Conservation (phyloP, 1,284 basidiomycete species). For the Cryptococcus depauperatus region DNA sequence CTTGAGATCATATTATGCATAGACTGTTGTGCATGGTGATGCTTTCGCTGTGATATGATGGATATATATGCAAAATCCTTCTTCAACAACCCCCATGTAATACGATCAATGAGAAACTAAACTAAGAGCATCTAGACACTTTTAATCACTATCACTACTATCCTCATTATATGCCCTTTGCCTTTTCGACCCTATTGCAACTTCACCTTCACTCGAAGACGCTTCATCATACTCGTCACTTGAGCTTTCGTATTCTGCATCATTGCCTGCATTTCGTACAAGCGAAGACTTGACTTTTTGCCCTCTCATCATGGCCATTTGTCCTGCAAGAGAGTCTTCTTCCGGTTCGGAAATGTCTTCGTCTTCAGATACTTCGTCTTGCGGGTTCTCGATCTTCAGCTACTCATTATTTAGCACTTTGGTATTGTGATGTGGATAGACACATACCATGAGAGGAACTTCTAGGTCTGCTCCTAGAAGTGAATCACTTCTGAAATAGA, state of each 20-base stretch:
- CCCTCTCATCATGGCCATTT: constrained; percentile 97
- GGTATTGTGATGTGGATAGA: constrained; percentile 1
- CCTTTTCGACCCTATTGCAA: constrained; percentile 11
- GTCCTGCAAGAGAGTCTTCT: constrained; percentile 88
- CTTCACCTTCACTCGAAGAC: constrained; percentile 44
- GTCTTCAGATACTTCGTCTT: constrained; percentile 54
- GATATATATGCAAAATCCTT: too few species aligned
- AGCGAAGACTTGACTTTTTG: constrained; percentile 65
- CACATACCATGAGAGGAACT: constrained; percentile 61
- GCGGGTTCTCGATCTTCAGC: constrained; percentile 73
- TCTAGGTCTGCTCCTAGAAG: constrained; percentile 74
- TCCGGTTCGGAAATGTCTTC: constrained; percentile 95
- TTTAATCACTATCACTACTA: constrained; percentile 24
- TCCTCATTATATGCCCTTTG: constrained; percentile 31
- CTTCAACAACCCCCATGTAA: neutral
- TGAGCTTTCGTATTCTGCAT: constrained; percentile 49
- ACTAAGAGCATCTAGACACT: neutral
- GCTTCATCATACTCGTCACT: constrained; percentile 48
- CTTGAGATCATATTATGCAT: too few species aligned
- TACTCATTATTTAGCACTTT: constrained; percentile 35
- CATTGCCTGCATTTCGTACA: constrained; percentile 41
- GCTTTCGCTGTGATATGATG: too few species aligned
- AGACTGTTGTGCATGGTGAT: too few species aligned
- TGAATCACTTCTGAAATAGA: constrained; percentile 77
- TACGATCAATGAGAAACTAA: neutral